Evolutionary conservation across 1,284 basidiomycete genomes (phyloP), one percentile per base, ranked within the genome.

Genomic region (Mycosarcoma maydis): DNA sequence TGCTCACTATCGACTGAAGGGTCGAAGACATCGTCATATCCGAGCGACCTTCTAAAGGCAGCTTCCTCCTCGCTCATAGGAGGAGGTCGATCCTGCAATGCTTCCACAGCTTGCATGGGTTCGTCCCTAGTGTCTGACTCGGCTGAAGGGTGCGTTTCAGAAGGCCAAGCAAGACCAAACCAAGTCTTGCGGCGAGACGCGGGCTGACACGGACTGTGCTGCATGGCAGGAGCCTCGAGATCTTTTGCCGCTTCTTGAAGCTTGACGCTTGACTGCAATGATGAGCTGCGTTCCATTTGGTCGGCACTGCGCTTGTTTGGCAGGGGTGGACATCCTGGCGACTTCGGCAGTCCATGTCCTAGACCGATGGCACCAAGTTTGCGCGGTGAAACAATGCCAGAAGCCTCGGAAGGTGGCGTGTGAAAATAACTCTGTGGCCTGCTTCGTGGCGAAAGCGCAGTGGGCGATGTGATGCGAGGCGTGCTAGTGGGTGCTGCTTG

Each of bases 11-110:
- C 16, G 41, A 13, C 11, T n/a, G 39, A 36, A 9, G 46, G n/a
- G 16, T 55, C 39, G 20, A 27, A 57, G 5, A 36, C 45, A 16
- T 48, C 42, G 17, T 57, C 24, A 29, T 59, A 52, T 1, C 62
- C 72, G 9, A 73, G 57, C 4, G 62, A 56, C n/a, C 54, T 33
- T 11, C 72, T 43, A 29, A 73, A 73, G 2, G 55, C 67, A 4
- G 72, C 72, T 29, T 73, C 72, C 3, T 70, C 72, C 16, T 70
- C 67, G 34, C 53, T 56, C 67, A 73, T 71, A 0, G 67, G 64
- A n/a, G 72, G 72, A 8, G 59, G 58, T 22, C 49, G 29, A 7
- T 61, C 47, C 1, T 46, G 29, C 16, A n/a, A 23, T 3, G 41
- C 3, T 26, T 37, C 33, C 2, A 23, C 37, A 7, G 26, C 17